Conservation (phyloP, 768 basidiomycete species). For the Pleurotus citrinopileatus region DNA sequence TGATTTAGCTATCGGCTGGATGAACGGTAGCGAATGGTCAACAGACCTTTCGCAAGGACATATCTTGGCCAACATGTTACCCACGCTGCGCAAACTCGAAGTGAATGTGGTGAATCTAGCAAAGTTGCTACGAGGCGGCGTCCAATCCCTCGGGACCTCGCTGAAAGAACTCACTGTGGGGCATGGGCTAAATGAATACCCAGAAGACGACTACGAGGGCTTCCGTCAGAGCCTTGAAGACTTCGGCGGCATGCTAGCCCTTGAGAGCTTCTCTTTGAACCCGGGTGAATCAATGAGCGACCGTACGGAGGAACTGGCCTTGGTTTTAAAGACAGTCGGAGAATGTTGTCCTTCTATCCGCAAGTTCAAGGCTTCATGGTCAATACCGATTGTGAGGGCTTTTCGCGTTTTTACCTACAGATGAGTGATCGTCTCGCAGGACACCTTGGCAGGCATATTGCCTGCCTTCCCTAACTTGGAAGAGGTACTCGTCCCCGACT, state of each 20-base stretch:
- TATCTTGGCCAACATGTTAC: not conserved
- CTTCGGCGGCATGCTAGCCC: not conserved
- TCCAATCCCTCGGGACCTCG: not conserved
- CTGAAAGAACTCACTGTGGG: not conserved
- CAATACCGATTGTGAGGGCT: too few species aligned
- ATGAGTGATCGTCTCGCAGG: not conserved
- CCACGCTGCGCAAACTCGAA: not conserved
- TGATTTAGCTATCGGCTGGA: not conserved
- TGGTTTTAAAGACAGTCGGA: not conserved
- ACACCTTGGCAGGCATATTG: not conserved
- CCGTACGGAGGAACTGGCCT: not conserved
- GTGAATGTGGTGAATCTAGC: not conserved
- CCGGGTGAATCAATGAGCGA: constrained; percentile 5
- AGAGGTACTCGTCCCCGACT: not conserved
- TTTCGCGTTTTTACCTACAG: too few species aligned
- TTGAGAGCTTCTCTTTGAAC: not conserved
- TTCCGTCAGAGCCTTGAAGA: not conserved
- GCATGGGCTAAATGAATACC: not conserved
- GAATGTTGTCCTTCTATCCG: not conserved
- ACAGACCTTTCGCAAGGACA: not conserved
- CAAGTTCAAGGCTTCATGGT: not conserved
- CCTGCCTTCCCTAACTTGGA: not conserved
- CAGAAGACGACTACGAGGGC: constrained; percentile 5
- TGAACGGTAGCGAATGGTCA: not conserved
- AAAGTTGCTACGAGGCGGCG: not conserved